Conservation (phyloP, 2,329 filamentous ascomycete genomes). For the Fusarium hainanense region DNA sequence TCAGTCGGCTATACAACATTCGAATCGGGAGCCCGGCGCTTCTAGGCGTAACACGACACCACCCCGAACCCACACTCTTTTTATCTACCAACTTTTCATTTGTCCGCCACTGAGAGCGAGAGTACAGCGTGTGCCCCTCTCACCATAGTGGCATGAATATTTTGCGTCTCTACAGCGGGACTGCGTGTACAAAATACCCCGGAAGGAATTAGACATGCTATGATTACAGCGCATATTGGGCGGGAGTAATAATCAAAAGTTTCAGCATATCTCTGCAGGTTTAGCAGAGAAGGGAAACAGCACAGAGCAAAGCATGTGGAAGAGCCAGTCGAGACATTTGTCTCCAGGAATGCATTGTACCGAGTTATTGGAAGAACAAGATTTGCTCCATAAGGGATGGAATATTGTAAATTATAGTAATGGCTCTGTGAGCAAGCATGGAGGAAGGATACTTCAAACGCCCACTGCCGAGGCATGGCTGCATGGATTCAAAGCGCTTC, state of each 20-base stretch:
- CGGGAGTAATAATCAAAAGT: conserved; percentile 45
- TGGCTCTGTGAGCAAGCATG: conserved; percentile 31
- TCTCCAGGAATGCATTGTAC: conserved; percentile 35
- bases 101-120: conserved; percentile 19
- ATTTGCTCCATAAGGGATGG: conserved; percentile 21
- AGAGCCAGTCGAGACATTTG: conserved; percentile 29
- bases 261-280: conserved; percentile 35
- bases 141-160: conserved; percentile 27
- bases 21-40: conserved; percentile 23
- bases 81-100: conserved; percentile 28
- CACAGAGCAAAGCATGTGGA: conserved; percentile 29
- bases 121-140: conserved; percentile 13
- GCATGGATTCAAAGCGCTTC: conserved; percentile 14
- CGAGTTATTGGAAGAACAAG: conserved; percentile 25
- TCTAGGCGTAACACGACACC: conserved; percentile 22
- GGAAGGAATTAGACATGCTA: conserved; percentile 46
- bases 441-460: conserved; percentile 18
- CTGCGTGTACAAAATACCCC: conserved; percentile 49
- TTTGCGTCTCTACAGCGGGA: conserved; percentile 44
- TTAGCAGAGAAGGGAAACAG: conserved; percentile 35
- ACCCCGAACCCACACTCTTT: conserved; percentile 20
- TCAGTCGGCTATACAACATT: conserved; percentile 34
- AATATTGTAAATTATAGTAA: conserved; percentile 47
- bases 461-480: conserved; percentile 16
- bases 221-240: conserved; percentile 44